Evolutionary conservation across 371 early-diverging fungal genomes (phyloP).

Genomic region (Rhizopus sp.): DNA sequence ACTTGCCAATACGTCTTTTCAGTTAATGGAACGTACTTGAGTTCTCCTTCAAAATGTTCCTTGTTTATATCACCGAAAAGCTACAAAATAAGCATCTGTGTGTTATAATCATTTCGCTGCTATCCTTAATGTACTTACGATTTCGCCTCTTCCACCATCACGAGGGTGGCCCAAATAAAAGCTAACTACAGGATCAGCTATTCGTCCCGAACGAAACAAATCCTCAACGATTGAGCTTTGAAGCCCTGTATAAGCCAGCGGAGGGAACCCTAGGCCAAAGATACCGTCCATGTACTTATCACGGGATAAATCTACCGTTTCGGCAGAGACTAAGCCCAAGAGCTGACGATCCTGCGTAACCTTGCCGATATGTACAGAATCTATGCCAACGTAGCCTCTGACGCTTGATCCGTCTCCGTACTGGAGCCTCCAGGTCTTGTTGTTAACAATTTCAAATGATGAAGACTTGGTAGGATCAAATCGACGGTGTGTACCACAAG

Average conservation of each 20-base stretch:
- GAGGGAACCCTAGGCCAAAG: slow-evolving; percentile 56
- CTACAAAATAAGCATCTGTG: slow-evolving; percentile 9
- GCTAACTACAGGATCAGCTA: slow-evolving; percentile 34
- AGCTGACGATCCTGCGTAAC: slow-evolving; percentile 19
- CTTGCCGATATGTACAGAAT: slow-evolving; percentile 44
- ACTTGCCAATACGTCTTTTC: slow-evolving; percentile 56
- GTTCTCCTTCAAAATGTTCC: slow-evolving; percentile 41
- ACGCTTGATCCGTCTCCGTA: slow-evolving; percentile 61
- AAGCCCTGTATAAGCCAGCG: slow-evolving; percentile 36
- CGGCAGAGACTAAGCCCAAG: slow-evolving; percentile 28
- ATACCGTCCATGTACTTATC: slow-evolving; percentile 55
- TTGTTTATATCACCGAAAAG: slow-evolving; percentile 41
- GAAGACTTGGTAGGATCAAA: slow-evolving; percentile 30
- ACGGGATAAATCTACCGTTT: slow-evolving; percentile 11
- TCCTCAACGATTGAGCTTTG: slow-evolving; percentile 28
- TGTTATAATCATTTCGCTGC: neutral
- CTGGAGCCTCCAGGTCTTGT: slow-evolving; percentile 33
- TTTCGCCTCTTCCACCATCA: slow-evolving; percentile 41
- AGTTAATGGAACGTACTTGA: slow-evolving; percentile 43
- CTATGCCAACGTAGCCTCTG: slow-evolving; percentile 40
- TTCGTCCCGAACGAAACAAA: slow-evolving; percentile 23
- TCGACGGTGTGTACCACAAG: slow-evolving; percentile 29
- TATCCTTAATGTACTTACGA: slow-evolving; percentile 25
- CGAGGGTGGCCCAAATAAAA: slow-evolving; percentile 35
- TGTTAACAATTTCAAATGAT: slow-evolving; percentile 13